Conservation (phyloP, 2,329 filamentous ascomycete genomes). For the Arthroderma sp. region DNA sequence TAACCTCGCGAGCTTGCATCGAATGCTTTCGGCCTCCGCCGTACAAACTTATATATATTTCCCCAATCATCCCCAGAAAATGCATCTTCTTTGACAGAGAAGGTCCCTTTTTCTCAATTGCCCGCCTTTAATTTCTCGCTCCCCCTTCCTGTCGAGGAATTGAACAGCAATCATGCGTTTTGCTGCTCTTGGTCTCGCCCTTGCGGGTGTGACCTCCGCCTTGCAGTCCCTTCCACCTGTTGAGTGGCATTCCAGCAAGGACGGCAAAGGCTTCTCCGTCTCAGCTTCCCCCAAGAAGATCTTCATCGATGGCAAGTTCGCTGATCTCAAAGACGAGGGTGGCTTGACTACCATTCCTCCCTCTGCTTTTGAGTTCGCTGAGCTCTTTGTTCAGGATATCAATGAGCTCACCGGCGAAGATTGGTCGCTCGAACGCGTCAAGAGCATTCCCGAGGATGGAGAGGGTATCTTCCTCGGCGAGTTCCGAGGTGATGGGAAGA, state of each 20-base stretch:
- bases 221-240: constrained; percentile 30
- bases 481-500: constrained; percentile 15
- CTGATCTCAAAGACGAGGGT: constrained; percentile 27
- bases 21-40: no score
- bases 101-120: no score
- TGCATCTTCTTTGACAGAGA: no score
- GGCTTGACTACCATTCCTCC: constrained; percentile 42
- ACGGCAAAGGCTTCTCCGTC: constrained; percentile 14
- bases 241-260: constrained; percentile 11
- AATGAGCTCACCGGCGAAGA: constrained; percentile 25
- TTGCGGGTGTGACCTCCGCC: constrained; percentile 15
- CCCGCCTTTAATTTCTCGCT: background rate
- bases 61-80: no score
- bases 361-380: constrained; percentile 36
- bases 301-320: constrained; percentile 31
- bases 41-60: no score
- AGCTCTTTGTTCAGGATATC: constrained; percentile 35
- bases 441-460: constrained; percentile 19
- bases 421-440: constrained; percentile 31
- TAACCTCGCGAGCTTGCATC: no score
- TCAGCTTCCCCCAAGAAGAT: constrained; percentile 19
- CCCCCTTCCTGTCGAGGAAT: background rate
- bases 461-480: constrained; percentile 33
- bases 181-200: constrained; percentile 2
- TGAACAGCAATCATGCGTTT: background rate